Base-by-base conservation (phyloP, 2,329 filamentous ascomycete species). In the Remersonia thermophila region DNA sequence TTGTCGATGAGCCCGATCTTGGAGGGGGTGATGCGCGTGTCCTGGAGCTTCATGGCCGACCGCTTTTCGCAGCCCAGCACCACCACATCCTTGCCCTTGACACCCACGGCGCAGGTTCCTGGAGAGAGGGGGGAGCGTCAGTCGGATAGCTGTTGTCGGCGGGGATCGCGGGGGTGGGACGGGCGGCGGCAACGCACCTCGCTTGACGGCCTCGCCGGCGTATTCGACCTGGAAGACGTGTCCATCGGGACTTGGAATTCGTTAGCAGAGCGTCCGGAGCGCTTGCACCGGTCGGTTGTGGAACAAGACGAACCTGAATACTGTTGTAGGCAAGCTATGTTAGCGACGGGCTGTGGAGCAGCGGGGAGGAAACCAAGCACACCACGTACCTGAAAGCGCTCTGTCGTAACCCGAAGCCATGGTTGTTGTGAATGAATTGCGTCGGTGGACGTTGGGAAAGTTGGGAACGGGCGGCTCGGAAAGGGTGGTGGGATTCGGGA, bases 191-290 rank as follows among this genome's bases (percentile, higher is more conserved):
- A 18, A 52, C 58, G 41, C 66, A 91, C 89, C 91, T 85, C 91
- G 70, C 73, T 98, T 98, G 50, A 98, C 91, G 50, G 91, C 91
- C 67, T 98, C 91, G 50, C 93, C 82, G 38, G 91, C 91, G 74
- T 98, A 98, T 73, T 98, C 91, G 55, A 98, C 91, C 66, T 98
- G 91, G 68, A 98, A 98, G 55, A 98, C 91, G 69, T 98, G 91
- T 64, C 91, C 91, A 66, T 98, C 91, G 55, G 91, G 91, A 75
- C 89, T 96, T 56, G 20, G 9, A 9, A 23, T 5, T 5, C 20
- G 20, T 23, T 23, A 23, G 20, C 20, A 23, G 20, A 9, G 20
- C 9, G 9, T 23, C 5, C 5, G 20, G 9, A 23, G 20, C 5
- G 20, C 20, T 23, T 5, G 20, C 9, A 9, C 9, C 9, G 5